Evolutionary conservation across 306 rosid genomes (phyloP).

Genomic region (Prunus armeniaca): DNA sequence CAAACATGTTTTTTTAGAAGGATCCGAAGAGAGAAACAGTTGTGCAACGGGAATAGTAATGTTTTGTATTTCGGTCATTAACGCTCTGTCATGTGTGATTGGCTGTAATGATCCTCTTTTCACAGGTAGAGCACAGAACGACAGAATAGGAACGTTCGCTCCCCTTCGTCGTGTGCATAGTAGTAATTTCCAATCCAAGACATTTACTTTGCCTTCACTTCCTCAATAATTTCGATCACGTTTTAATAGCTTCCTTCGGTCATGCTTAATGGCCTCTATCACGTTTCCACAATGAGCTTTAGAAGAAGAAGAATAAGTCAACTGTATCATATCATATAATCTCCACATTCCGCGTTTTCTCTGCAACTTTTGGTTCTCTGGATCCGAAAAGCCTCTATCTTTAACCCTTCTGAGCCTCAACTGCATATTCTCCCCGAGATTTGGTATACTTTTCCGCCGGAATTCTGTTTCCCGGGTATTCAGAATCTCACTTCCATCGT

Average conservation of each 20-base stretch:
- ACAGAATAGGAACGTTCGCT: neutral
- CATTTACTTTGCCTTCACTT: neutral
- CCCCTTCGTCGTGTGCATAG: neutral
- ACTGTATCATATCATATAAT: neutral
- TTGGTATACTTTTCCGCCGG: neutral
- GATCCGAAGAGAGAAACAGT: too few species aligned
- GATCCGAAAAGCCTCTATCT: neutral
- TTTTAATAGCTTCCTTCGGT: neutral
- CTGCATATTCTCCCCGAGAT: neutral
- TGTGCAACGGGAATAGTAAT: too few species aligned
- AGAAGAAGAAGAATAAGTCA: neutral
- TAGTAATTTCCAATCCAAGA: neutral
- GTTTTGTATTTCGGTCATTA: too few species aligned
- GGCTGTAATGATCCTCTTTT: too few species aligned
- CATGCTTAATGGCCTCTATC: neutral
- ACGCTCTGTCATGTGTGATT: too few species aligned
- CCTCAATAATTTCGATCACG: neutral
- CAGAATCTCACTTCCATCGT: neutral
- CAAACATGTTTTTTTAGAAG: too few species aligned
- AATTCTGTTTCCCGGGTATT: neutral
- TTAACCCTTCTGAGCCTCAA: neutral
- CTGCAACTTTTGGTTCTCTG: neutral
- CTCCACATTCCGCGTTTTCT: neutral
- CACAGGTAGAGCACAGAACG: neutral
- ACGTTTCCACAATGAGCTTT: neutral